phyloP scores from a whole-genome alignment of 2,329 filamentous ascomycete genomes.

The Fusarium dlaminii region DNA sequence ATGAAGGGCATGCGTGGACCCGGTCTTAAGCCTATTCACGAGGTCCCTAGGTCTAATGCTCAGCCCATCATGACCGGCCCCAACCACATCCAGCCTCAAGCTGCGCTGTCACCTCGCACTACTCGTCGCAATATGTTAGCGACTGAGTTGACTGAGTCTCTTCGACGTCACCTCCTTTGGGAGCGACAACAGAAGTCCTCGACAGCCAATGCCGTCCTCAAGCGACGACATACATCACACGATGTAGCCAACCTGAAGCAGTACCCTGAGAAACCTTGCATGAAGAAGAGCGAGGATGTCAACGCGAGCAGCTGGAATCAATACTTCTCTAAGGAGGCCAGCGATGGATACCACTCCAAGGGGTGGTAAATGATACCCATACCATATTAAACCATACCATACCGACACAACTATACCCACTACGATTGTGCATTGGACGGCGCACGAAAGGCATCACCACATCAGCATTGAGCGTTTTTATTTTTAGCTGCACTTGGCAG shows the following conservation, averaged over 20 bases:
- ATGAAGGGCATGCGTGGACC: conserved; percentile 68
- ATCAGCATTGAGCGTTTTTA: conserved; percentile 43
- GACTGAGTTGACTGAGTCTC: conserved; percentile 91
- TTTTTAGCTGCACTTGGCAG: conserved; percentile 37
- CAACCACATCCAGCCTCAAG: conserved; percentile 71
- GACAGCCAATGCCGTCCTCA: conserved; percentile 86
- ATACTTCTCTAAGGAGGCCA: conserved; percentile 83
- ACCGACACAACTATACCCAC: conserved; percentile 35
- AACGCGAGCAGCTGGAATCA: conserved; percentile 84
- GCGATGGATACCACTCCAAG: conserved; percentile 57
- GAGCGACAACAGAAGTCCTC: conserved; percentile 95
- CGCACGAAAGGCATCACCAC: conserved; percentile 43
- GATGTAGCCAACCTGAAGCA: conserved; percentile 90
- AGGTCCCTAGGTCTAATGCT: conserved; percentile 71
- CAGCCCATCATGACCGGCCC: conserved; percentile 84
- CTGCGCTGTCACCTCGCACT: conserved; percentile 87
- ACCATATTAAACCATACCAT: conserved; percentile 16
- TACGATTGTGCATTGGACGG: conserved; percentile 44
- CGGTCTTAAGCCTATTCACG: conserved; percentile 64
- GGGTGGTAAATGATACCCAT: conserved; percentile 49
- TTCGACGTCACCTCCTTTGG: conserved; percentile 91
- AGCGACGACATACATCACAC: conserved; percentile 88
- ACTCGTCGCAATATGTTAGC: conserved; percentile 95
- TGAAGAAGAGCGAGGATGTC: conserved; percentile 67
- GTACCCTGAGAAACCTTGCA: conserved; percentile 74